phyloP scores from a whole-genome alignment of 345 rosid species.

The Raphanus sativus region DNA sequence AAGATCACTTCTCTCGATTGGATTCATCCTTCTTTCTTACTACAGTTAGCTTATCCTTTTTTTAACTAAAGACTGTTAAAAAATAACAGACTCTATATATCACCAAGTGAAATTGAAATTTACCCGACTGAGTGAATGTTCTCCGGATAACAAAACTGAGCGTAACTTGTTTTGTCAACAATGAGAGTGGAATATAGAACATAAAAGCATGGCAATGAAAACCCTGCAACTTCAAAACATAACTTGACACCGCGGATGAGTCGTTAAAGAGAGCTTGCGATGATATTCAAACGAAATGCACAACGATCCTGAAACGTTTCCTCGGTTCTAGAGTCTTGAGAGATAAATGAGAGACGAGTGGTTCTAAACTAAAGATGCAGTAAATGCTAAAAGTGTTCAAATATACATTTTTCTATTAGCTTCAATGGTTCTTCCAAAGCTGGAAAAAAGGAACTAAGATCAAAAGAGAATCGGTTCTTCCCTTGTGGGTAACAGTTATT shows the following conservation, averaged over 20 bases:
- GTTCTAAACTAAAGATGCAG: conserved; percentile 35
- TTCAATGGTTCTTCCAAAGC: neutral
- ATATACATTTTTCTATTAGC: neutral
- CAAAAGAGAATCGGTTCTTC: conserved; percentile 25
- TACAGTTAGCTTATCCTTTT: neutral
- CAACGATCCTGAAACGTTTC: conserved; percentile 63
- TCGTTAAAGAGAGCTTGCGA: conserved; percentile 49
- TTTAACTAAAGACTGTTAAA: neutral
- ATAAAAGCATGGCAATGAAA: neutral
- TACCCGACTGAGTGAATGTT: neutral
- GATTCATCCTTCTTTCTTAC: conserved; percentile 4
- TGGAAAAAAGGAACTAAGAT: neutral
- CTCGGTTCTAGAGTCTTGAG: conserved; percentile 63
- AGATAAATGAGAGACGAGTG: conserved; percentile 56
- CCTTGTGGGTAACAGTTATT: conserved; percentile 27
- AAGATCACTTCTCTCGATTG: conserved; percentile 47
- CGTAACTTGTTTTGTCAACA: neutral
- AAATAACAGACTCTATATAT: neutral
- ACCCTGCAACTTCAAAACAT: neutral
- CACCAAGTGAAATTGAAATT: neutral
- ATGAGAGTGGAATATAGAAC: neutral
- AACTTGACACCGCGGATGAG: conserved; percentile 59
- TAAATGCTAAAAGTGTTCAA: neutral
- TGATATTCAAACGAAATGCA: conserved; percentile 63
- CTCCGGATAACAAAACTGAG: neutral